These are phyloP conservation scores for Clavispora asparagi DNA, from an alignment of 805 yeast species.

Conservation along the genomic window DNA sequence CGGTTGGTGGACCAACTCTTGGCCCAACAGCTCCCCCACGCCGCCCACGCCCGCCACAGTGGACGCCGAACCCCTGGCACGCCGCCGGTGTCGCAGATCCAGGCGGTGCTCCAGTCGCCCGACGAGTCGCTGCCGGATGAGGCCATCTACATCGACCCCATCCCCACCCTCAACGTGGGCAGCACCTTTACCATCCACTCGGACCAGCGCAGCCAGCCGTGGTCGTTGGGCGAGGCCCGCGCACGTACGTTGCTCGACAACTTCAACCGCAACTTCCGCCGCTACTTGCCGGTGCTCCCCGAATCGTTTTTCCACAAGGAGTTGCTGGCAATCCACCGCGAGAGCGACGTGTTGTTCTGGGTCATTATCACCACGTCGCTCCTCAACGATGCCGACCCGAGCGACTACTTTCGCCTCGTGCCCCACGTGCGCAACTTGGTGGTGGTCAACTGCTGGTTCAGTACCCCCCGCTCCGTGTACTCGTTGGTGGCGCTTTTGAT, in stretches of 20 bases:
- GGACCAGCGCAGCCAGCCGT: constrained; percentile 8
- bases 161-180: constrained; percentile 10
- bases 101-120: constrained; percentile 3
- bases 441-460: constrained; percentile 38
- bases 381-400: constrained; percentile 17
- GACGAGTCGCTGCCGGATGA: not conserved
- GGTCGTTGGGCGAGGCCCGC: constrained; percentile 5
- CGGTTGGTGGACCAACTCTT: constrained; percentile 6
- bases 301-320: constrained; percentile 8
- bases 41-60: not conserved
- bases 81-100: constrained; percentile 5
- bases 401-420: constrained; percentile 20
- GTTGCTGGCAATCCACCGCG: constrained; percentile 15
- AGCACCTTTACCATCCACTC: constrained; percentile 12
- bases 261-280: constrained; percentile 7
- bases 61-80: not conserved
- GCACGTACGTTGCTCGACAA: constrained; percentile 8
- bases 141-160: constrained; percentile 12
- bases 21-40: not conserved
- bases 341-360: constrained; percentile 38
- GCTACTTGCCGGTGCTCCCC: constrained; percentile 13
- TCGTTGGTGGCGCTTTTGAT: constrained; percentile 33
- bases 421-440: constrained; percentile 34
- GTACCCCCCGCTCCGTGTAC: constrained; percentile 41
- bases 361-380: constrained; percentile 32